Base-by-base conservation (phyloP, 768 basidiomycete species). In the Coprinellus aureogranulatus region DNA sequence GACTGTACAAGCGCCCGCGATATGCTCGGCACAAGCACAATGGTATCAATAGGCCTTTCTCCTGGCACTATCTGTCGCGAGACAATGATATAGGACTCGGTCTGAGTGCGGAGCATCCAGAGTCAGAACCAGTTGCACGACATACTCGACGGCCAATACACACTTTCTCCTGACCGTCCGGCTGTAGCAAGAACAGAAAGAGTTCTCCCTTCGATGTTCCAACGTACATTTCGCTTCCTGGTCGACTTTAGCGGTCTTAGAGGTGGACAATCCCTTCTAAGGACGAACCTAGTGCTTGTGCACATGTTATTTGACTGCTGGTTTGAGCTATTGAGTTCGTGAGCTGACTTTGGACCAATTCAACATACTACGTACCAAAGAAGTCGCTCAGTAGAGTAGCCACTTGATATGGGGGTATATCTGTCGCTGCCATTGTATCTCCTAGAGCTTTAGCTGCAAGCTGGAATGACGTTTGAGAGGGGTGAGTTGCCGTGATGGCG, bases 201-300 rank as follows among this genome's bases (percentile, higher is more conserved):
- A 97, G 78, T 62, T 92, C 85, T 22, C 94, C 93, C 58, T 94
- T 92, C 22, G 86, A 84, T 59, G 89, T 89, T 12, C 93, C 94
- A 12, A 92, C 81, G 62, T 94, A 95, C 25, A 96, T 82, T 65
- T 97, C 94, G 41, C 86, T 86, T 30, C 87, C 91, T 92, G 53
- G 28, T 2, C 6, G 41, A 14, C 16, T 34, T 37, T 47, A 31
- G 39, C n/a, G n/a, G n/a, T 41, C 18, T 52, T 22, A 10, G 44
- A 49, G 45, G 23, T 25, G 42, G 25, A 18, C 52, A 25, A 42
- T 28, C 34, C 12, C 22, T 37, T 26, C 18, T 22, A 18, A 16
- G 34, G n/a, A 63, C 75, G 51, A 58, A 85, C 86, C 85, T 61
- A 83, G 68, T 11, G 85, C 86, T 65, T 87, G 84, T 2, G 81